phyloP scores from a whole-genome alignment of 2,329 filamentous ascomycete genomes.

The Penicillium sp. region DNA sequence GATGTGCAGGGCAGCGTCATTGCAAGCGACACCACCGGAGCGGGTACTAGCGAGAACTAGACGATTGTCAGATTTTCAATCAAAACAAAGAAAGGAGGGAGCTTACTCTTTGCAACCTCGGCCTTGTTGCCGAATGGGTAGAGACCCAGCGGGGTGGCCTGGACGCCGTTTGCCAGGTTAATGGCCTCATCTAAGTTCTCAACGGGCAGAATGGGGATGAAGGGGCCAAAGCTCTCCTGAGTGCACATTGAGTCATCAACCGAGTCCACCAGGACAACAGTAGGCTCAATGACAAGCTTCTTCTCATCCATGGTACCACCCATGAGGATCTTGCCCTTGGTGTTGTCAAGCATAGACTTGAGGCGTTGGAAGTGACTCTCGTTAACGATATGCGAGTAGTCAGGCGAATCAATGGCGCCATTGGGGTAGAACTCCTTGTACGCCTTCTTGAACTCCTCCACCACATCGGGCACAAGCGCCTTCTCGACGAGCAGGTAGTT shows the following conservation, averaged over 20 bases:
- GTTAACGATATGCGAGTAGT: slow-evolving; percentile 78
- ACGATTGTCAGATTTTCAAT: background rate
- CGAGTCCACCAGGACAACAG: slow-evolving; percentile 76
- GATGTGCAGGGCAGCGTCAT: slow-evolving; percentile 64
- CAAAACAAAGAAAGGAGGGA: background rate
- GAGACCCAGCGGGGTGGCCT: slow-evolving; percentile 75
- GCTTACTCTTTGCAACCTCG: slow-evolving; percentile 68
- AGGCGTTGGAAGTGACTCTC: slow-evolving; percentile 71
- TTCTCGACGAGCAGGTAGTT: slow-evolving; percentile 87
- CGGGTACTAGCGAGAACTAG: slow-evolving; percentile 58
- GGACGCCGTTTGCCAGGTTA: slow-evolving; percentile 69
- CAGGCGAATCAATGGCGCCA: slow-evolving; percentile 69
- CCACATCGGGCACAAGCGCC: slow-evolving; percentile 63
- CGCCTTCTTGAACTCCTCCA: slow-evolving; percentile 66
- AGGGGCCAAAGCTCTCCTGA: slow-evolving; percentile 89
- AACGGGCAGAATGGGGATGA: slow-evolving; percentile 75
- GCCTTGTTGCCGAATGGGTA: slow-evolving; percentile 78
- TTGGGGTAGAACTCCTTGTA: slow-evolving; percentile 76
- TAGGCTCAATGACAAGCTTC: slow-evolving; percentile 82
- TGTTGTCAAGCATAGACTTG: slow-evolving; percentile 84
- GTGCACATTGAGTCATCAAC: slow-evolving; percentile 69
- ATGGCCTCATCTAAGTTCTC: slow-evolving; percentile 82
- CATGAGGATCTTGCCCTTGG: slow-evolving; percentile 75
- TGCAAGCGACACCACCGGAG: slow-evolving; percentile 60
- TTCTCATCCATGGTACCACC: slow-evolving; percentile 78